phyloP scores from a whole-genome alignment of 2,329 filamentous ascomycete species.

The Polytolypa hystricis region DNA sequence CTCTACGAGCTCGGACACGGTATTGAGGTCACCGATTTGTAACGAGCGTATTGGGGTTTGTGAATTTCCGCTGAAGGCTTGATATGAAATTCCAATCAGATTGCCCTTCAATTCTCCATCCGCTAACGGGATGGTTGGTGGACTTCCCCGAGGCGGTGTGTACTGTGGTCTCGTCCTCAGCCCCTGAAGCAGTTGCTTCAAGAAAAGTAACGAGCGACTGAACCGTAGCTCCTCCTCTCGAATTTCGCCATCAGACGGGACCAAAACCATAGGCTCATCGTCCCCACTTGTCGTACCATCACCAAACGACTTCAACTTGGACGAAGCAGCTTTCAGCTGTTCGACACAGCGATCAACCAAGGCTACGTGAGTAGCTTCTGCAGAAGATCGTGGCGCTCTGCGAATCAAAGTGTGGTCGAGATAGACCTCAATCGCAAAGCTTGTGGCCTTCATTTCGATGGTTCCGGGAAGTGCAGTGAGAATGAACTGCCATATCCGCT shows the following conservation, averaged over 20 bases:
- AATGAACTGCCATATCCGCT: slow-evolving; percentile 76
- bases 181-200: slow-evolving; percentile 55
- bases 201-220: slow-evolving; percentile 55
- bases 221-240: slow-evolving; percentile 52
- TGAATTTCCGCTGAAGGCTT: slow-evolving; percentile 54
- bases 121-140: slow-evolving; percentile 45
- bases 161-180: slow-evolving; percentile 45
- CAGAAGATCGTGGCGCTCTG: slow-evolving; percentile 33
- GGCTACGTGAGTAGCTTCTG: slow-evolving; percentile 52
- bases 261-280: slow-evolving; percentile 44
- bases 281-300: slow-evolving; percentile 36
- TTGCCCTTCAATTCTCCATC: slow-evolving; percentile 50
- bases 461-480: slow-evolving; percentile 54
- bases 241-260: slow-evolving; percentile 38
- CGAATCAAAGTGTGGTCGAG: slow-evolving; percentile 41
- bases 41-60: slow-evolving; percentile 52
- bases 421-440: slow-evolving; percentile 63
- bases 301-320: slow-evolving; percentile 41
- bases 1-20: slow-evolving; percentile 56
- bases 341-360: slow-evolving; percentile 63
- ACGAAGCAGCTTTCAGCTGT: slow-evolving; percentile 56
- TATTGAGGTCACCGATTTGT: slow-evolving; percentile 59
- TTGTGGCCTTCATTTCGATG: slow-evolving; percentile 58
- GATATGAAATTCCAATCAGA: slow-evolving; percentile 57
- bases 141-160: slow-evolving; percentile 47